Evolutionary conservation across 164 flowering plant genomes (phyloP).

Genomic region (Stephania yunnanensis): DNA sequence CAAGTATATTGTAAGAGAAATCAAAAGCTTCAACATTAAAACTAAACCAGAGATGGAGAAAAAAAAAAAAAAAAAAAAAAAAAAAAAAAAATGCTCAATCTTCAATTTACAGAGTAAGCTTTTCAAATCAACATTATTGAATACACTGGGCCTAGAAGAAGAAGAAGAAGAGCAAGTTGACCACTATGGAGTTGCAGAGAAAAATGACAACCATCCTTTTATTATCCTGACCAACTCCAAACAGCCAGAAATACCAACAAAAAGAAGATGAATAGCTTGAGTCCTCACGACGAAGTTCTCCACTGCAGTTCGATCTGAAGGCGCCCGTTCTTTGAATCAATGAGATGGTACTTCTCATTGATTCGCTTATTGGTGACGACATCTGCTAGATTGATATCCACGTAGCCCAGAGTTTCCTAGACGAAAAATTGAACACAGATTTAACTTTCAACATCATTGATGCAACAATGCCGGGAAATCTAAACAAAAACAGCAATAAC

Average conservation of each 20-base stretch:
- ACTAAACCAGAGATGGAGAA: background rate
- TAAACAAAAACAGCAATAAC: too few species aligned
- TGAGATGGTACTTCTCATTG: constrained; percentile 83
- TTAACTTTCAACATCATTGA: too few species aligned
- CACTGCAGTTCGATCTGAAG: constrained; percentile 87
- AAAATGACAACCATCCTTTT: background rate
- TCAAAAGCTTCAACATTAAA: background rate
- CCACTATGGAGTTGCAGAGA: background rate
- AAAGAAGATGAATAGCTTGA: background rate
- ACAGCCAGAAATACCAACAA: background rate
- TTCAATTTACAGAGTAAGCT: background rate
- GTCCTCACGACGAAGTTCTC: constrained; percentile 46
- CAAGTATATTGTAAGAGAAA: too few species aligned
- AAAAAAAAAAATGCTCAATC: background rate
- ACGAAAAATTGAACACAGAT: background rate
- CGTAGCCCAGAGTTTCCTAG: constrained; percentile 79
- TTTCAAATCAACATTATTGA: background rate
- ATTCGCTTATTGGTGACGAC: constrained; percentile 74
- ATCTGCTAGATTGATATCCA: constrained; percentile 63
- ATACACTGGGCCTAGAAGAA: background rate
- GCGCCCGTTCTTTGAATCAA: constrained; percentile 84
- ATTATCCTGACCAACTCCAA: background rate
- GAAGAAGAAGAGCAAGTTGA: background rate
- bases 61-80: background rate
- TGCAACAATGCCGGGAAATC: too few species aligned